Evolutionary conservation across 2,329 filamentous ascomycete genomes (phyloP), one percentile per base, ranked within the genome.

Genomic region (Phaeosphaeria sp.): DNA sequence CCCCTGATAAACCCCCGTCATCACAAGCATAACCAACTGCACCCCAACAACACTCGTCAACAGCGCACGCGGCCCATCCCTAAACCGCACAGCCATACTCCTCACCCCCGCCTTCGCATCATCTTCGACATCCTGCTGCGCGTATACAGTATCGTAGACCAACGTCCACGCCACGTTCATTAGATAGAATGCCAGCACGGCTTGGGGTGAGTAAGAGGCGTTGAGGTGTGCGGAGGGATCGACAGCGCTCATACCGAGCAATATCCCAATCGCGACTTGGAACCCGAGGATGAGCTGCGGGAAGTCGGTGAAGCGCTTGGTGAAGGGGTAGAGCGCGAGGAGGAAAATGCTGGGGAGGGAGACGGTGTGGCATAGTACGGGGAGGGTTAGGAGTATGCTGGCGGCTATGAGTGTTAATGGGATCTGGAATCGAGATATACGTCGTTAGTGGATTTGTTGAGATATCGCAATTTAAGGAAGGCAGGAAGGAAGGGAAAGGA

Each of bases 281-380:
- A 82, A 71, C 7, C 83, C 83, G 9, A 86, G 70, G 13, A 83
- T 79, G 40, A 81, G 75, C 64, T 85, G 83, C 1, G 84, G 81
- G 63, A 82, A 85, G 65, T 85, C 75, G 46, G 82, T 84, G 44
- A 84, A 72, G 25, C 83, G 79, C 68, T 86, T 86, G 42, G 79
- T 79, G 40, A 84, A 77, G 2, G 83, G 82, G 63, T 85, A 86
- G 11, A 33, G 17, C 11, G 24, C 21, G 3, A 25, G 17, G 9
- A 47, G 8, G 3, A 21, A 21, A 24, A 80, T 75, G 46, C 78
- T 69, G 6, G 30, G 30, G 6, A 36, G 8, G 8, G 30, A 36
- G 3, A 36, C 30, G 11, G 15, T 36, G 11, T 36, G 30, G 15
- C 30, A 36, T 7, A 36, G 30, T 13, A 13, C 8, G 15, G 25